Evolutionary conservation across 148 eudicot species (phyloP).

Genomic region (Gaultheria prostrata): DNA sequence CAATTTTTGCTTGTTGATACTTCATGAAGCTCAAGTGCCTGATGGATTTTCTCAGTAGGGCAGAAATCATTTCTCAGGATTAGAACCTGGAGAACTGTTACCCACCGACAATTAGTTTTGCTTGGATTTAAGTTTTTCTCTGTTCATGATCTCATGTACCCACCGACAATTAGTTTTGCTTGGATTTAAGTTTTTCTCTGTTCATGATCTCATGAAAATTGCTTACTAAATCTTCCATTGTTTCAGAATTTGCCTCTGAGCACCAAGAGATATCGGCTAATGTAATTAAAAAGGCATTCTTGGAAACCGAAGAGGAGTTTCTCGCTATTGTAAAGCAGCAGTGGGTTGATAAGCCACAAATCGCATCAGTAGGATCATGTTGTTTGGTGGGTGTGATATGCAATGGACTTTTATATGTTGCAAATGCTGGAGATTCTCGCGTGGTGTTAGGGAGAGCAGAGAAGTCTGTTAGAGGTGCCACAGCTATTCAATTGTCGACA

Average conservation of each 20-base stretch:
- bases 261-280: conserved; percentile 51
- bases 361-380: conserved; percentile 84
- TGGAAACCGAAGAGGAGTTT: conserved; percentile 70
- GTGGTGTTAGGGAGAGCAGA: conserved; percentile 70
- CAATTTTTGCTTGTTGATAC: not conserved
- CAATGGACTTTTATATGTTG: conserved; percentile 51
- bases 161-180: not conserved
- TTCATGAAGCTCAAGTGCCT: not conserved
- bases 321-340: conserved; percentile 53
- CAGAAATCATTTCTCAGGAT: not conserved
- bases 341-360: conserved; percentile 59
- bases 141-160: not conserved
- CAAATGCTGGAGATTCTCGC: conserved; percentile 90
- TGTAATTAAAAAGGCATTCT: conserved; percentile 67
- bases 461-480: conserved; percentile 25
- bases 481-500: conserved; percentile 66
- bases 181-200: not conserved
- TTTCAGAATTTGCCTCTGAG: conserved; percentile 57
- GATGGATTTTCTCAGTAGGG: not conserved
- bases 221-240: not conserved
- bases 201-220: conserved; percentile 4
- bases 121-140: not conserved
- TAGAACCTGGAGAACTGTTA: not conserved
- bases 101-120: not conserved
- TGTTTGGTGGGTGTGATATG: conserved; percentile 72